Conservation (phyloP, 139 green algal species). For the Chlorella ohadii region DNA sequence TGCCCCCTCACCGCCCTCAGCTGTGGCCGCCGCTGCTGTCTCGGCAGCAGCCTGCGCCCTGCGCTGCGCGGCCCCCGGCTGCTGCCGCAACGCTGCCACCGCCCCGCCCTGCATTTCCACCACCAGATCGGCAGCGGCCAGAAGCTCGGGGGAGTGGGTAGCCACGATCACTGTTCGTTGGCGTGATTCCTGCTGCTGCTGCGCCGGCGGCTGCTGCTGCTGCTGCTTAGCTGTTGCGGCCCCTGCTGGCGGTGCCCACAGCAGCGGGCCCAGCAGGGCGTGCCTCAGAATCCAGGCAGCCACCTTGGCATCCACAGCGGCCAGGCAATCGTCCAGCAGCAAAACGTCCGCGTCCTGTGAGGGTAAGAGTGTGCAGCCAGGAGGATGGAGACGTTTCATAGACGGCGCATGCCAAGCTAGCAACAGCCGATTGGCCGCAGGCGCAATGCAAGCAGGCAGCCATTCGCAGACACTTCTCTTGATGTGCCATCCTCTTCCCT, state of each 20-base stretch:
- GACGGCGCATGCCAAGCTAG: too few relatives aligned
- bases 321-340: slow-evolving; percentile 74
- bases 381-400: too few relatives aligned
- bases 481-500: too few relatives aligned
- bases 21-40: slow-evolving; percentile 7
- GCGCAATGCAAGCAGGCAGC: too few relatives aligned
- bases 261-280: slow-evolving; percentile 55
- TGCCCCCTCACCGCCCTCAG: background rate
- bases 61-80: background rate
- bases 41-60: background rate
- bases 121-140: slow-evolving; percentile 48
- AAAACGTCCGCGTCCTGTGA: slow-evolving; percentile 35
- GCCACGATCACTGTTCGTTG: slow-evolving; percentile 56
- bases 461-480: too few relatives aligned
- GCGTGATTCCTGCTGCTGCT: background rate
- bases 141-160: slow-evolving; percentile 43
- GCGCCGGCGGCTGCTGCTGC: background rate
- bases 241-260: slow-evolving; percentile 18
- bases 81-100: background rate
- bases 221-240: background rate
- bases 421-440: too few relatives aligned
- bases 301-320: slow-evolving; percentile 71
- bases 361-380: too few relatives aligned
- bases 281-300: slow-evolving; percentile 46
- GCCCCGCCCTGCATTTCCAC: slow-evolving; percentile 37